phyloP scores from a whole-genome alignment of 306 rosid species.

The Quercus dentata region DNA sequence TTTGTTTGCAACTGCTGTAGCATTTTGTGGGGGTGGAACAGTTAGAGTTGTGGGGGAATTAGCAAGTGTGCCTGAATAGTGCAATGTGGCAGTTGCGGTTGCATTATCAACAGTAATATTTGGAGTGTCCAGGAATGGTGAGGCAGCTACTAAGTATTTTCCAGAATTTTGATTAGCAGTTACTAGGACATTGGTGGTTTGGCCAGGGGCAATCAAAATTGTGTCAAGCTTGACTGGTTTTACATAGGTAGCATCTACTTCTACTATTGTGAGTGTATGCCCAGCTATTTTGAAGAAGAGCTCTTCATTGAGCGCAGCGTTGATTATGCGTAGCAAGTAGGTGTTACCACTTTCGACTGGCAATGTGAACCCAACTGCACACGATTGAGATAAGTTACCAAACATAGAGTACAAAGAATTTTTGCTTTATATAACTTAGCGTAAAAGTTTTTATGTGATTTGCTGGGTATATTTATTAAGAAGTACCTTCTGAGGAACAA shows the following conservation, averaged over 20 bases:
- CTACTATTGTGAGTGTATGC: constrained; percentile 68
- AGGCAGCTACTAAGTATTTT: constrained; percentile 55
- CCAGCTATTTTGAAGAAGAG: constrained; percentile 93
- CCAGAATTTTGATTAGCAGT: constrained; percentile 58
- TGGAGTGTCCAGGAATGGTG: constrained; percentile 84
- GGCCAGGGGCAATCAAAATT: constrained; percentile 79
- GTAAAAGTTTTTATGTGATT: neutral
- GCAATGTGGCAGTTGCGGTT: constrained; percentile 66
- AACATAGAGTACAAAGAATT: neutral
- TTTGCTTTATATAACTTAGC: neutral
- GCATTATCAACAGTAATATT: constrained; percentile 54
- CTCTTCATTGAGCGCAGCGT: constrained; percentile 98
- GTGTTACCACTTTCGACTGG: constrained; percentile 60
- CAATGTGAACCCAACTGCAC: constrained; percentile 52
- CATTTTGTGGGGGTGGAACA: constrained; percentile 62
- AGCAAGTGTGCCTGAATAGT: constrained; percentile 54
- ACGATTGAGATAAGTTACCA: neutral
- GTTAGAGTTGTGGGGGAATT: constrained; percentile 46
- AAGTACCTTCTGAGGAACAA: constrained; percentile 60
- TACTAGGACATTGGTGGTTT: constrained; percentile 76
- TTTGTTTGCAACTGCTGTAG: constrained; percentile 61
- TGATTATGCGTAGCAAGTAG: constrained; percentile 68
- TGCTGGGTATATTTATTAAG: neutral
- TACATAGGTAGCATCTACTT: constrained; percentile 78
- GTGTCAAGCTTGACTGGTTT: constrained; percentile 76